These are phyloP conservation scores for Lactifluus echinatus DNA, from an alignment of 768 basidiomycete genomes.

Conservation along the genomic window DNA sequence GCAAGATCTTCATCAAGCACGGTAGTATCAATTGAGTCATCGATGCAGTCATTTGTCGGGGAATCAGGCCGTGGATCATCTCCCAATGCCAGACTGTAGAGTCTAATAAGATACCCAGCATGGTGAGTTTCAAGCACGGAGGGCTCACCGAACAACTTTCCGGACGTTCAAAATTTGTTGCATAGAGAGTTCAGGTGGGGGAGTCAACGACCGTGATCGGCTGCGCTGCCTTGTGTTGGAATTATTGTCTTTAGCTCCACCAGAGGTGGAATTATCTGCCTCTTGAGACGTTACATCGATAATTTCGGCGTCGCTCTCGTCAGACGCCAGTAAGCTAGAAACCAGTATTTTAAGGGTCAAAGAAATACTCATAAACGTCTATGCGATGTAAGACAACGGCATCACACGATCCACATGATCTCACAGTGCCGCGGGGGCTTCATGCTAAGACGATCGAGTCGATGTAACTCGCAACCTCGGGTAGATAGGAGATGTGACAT, in stretches of 20 bases:
- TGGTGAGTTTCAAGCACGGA: not conserved
- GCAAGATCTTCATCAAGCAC: slow-evolving; percentile 56
- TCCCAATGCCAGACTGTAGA: slow-evolving; percentile 41
- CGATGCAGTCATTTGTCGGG: slow-evolving; percentile 34
- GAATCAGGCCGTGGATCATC: slow-evolving; percentile 36
- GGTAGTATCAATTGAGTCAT: slow-evolving; percentile 43
- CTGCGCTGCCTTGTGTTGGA: slow-evolving; percentile 39
- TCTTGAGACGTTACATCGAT: slow-evolving; percentile 25
- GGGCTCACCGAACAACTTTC: slow-evolving; percentile 48
- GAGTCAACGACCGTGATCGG: slow-evolving; percentile 67
- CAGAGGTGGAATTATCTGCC: slow-evolving; percentile 30
- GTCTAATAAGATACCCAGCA: slow-evolving; percentile 3
- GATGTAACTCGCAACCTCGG: not conserved
- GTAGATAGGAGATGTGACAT: not conserved
- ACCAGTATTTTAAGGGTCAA: not conserved
- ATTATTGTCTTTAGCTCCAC: not conserved
- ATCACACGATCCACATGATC: not conserved
- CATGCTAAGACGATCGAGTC: not conserved
- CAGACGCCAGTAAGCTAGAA: slow-evolving; percentile 31
- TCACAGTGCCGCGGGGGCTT: not conserved
- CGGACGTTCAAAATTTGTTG: slow-evolving; percentile 49
- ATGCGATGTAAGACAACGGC: not conserved
- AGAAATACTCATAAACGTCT: not conserved
- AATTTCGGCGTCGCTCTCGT: slow-evolving; percentile 38
- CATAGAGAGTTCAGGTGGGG: slow-evolving; percentile 54